Evolutionary conservation across 257 asterid genomes (phyloP).

Genomic region (Solanum appendiculatum): DNA sequence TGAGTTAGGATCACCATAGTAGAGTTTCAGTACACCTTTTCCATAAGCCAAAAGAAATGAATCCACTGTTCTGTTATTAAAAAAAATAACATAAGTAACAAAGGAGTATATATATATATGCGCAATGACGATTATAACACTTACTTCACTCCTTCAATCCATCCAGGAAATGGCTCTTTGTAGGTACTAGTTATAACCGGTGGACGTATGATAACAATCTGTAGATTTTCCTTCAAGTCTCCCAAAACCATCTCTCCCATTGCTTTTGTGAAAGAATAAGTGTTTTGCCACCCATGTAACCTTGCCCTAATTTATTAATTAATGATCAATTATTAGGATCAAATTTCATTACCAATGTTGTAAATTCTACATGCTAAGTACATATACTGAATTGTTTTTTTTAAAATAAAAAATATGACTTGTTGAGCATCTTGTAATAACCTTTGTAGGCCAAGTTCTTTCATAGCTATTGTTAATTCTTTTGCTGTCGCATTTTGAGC

Average conservation of each 20-base stretch:
- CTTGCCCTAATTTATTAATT: conserved; percentile 48
- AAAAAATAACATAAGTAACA: neutral
- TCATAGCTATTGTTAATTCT: conserved; percentile 35
- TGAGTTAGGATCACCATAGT: conserved; percentile 40
- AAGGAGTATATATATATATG: too few species aligned
- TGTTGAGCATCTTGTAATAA: neutral
- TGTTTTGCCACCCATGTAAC: conserved; percentile 55
- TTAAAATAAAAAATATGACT: too few species aligned
- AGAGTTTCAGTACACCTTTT: conserved; percentile 29
- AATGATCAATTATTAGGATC: too few species aligned
- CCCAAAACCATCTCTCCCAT: conserved; percentile 49
- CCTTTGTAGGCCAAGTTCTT: conserved; percentile 52
- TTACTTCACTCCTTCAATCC: neutral
- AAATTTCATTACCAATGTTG: neutral
- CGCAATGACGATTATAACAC: neutral
- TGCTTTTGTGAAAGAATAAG: conserved; percentile 49
- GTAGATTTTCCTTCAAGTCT: neutral
- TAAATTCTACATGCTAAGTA: too few species aligned
- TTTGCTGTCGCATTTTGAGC: conserved; percentile 9
- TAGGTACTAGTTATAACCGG: conserved; percentile 39
- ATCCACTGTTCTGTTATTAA: neutral
- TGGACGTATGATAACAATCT: conserved; percentile 41
- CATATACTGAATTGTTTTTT: too few species aligned
- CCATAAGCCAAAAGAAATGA: conserved; percentile 18
- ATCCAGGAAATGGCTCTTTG: conserved; percentile 24